Base-by-base conservation (phyloP, 73 alveolate genomes). In the Paramecium octaurelia region DNA sequence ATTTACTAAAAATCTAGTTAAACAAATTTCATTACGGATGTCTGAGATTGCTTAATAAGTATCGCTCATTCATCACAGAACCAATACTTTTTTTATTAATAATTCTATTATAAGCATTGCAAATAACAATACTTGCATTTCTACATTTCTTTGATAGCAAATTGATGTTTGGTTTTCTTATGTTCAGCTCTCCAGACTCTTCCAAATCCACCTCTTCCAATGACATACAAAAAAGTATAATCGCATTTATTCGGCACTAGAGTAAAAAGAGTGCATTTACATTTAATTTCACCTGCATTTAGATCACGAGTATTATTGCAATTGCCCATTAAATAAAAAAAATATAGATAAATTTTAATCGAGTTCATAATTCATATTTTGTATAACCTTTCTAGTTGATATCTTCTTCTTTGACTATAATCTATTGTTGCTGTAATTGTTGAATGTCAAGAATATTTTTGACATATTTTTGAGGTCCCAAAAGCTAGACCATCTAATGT, bases 71-170 rank as follows among this genome's bases (percentile, higher is more conserved):
- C 86, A 96, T 88, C 7, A 97, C 96, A 38, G 98, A 96, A 46
- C 95, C 73, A 21, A 97, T 96, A 88, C 98, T 95, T 88, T 97
- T 96, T 86, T 95, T 95, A 88, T 94, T 95, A 40, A 97, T 84
- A 27, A 97, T 95, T 93, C 95, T 94, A 50, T 68, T 77, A 31
- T 54, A 85, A 18, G 48, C 46, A 76, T 59, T 58, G 10, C 12
- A 44, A 24, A 50, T 77, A 80, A 6, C 24, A 21, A 8, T 38
- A 92, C 95, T 86, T 80, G 84, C 90, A 96, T 85, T 97, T 97
- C 58, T 86, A 73, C 98, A 95, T 95, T 92, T 97, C 98, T 88
- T 95, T 96, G 95, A 96, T 94, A 54, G 99, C 99, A 92, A 27
- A 96, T 88, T 86, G 92, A 91, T 46, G 86, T 68, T 46, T 34